A percentile compares a stretch with the other conserved stretches of the same genome.
Evolutionary conservation across 208 protist species (phyloP).

Genomic region (Herpetomonas tarakana): DNA sequence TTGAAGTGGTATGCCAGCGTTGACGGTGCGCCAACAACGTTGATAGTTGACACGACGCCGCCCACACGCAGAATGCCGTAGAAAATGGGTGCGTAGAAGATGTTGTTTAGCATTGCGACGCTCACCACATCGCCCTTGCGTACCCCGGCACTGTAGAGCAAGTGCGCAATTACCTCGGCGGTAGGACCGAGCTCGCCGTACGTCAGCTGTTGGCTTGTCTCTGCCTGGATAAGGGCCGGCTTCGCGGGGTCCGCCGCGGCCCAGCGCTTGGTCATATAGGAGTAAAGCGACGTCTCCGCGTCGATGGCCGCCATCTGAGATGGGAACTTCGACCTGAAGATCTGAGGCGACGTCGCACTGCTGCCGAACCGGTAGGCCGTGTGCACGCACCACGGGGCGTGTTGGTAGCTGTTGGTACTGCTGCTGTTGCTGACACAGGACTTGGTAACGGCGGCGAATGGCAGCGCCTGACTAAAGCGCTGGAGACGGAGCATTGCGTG

Average conservation of each 20-base stretch:
- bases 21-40: conserved; percentile 21
- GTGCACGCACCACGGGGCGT: too few relatives aligned
- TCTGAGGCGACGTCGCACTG: neutral
- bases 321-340: conserved; percentile 29
- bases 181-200: conserved; percentile 24
- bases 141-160: conserved; percentile 32
- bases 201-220: conserved; percentile 23
- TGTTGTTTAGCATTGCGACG: conserved; percentile 31
- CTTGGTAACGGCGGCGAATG: neutral
- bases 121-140: conserved; percentile 39
- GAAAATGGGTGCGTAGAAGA: conserved; percentile 24
- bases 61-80: conserved; percentile 40
- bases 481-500: neutral
- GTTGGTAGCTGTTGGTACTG: too few relatives aligned
- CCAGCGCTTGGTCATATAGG: conserved; percentile 28
- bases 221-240: conserved; percentile 23
- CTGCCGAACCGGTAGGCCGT: neutral
- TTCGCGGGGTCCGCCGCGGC: conserved; percentile 15
- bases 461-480: neutral
- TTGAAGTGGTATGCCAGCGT: conserved; percentile 38
- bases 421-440: too few relatives aligned
- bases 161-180: conserved; percentile 23
- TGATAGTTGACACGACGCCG: conserved; percentile 30
- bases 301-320: conserved; percentile 16
- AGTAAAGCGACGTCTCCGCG: conserved; percentile 21